Conservation (phyloP, 2,329 filamentous ascomycete species). For the Exophiala alcalophila region DNA sequence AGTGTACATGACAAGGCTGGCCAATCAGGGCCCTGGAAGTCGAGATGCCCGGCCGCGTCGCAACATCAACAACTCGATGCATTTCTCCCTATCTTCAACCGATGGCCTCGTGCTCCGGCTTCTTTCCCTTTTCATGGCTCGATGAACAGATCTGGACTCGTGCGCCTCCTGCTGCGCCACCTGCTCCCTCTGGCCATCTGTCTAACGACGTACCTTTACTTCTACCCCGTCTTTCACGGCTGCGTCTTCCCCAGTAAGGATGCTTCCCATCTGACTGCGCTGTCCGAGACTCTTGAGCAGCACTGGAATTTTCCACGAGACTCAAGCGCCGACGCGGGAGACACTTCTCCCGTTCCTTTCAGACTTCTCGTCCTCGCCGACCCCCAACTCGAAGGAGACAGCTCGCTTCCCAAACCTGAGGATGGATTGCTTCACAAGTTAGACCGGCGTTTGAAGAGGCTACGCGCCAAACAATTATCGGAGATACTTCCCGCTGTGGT, state of each 20-base stretch:
- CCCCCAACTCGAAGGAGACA: slow-evolving; percentile 90
- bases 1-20: slow-evolving; percentile 4
- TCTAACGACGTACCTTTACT: slow-evolving; percentile 75
- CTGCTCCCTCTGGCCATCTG: slow-evolving; percentile 65
- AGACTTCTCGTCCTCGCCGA: slow-evolving; percentile 84
- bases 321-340: neutral
- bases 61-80: neutral
- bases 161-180: slow-evolving; percentile 42
- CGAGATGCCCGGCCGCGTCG: neutral
- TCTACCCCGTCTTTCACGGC: slow-evolving; percentile 76
- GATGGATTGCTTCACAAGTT: slow-evolving; percentile 46
- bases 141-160: slow-evolving; percentile 21
- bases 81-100: neutral
- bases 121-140: slow-evolving; percentile 16
- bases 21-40: neutral
- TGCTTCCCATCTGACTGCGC: slow-evolving; percentile 27
- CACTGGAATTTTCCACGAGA: slow-evolving; percentile 31
- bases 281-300: slow-evolving; percentile 39
- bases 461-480: slow-evolving; percentile 1
- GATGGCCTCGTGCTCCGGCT: neutral
- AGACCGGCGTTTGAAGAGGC: slow-evolving; percentile 36
- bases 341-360: slow-evolving; percentile 62
- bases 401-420: slow-evolving; percentile 63
- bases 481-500: neutral
- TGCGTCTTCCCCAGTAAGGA: slow-evolving; percentile 72